These are phyloP conservation scores for Fraxinus angustifolia DNA, from an alignment of 305 asterid species.

Conservation along the genomic window DNA sequence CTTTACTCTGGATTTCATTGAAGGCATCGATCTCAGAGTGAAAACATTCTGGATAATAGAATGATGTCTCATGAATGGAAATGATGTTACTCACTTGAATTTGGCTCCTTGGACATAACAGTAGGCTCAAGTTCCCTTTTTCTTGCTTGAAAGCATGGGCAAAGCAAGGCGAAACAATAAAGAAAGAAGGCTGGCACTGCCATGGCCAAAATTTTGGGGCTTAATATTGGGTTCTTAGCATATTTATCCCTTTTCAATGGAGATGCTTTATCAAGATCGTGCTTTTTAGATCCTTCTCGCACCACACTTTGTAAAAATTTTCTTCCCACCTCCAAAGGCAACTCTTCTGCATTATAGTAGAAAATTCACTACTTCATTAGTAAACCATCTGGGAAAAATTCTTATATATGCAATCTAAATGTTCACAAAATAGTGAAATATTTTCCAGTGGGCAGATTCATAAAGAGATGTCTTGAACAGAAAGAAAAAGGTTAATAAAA, in stretches of 20 bases:
- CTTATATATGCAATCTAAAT: not conserved
- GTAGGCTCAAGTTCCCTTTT: constrained; percentile 50
- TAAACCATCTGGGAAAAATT: not conserved
- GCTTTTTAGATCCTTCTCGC: constrained; percentile 40
- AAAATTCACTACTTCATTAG: constrained; percentile 9
- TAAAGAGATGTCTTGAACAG: not conserved
- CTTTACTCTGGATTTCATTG: not conserved
- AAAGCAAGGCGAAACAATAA: constrained; percentile 58
- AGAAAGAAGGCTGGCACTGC: constrained; percentile 66
- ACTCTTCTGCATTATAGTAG: constrained; percentile 42
- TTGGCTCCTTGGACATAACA: constrained; percentile 60
- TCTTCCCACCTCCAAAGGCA: constrained; percentile 43
- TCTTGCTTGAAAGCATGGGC: constrained; percentile 84
- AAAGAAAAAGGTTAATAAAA: not conserved
- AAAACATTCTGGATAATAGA: not conserved
- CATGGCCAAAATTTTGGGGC: constrained; percentile 51
- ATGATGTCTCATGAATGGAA: constrained; percentile 7
- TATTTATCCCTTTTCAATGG: constrained; percentile 31
- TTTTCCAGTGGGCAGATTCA: not conserved
- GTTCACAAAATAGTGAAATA: not conserved
- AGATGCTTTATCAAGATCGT: constrained; percentile 26
- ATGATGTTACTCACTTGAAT: constrained; percentile 61
- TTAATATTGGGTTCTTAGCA: constrained; percentile 29
- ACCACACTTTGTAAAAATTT: constrained; percentile 39
- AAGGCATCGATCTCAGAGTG: not conserved